Evolutionary conservation across 1,139 yeast genomes (phyloP).

Genomic region (Sugiyamaella xylanicola): DNA sequence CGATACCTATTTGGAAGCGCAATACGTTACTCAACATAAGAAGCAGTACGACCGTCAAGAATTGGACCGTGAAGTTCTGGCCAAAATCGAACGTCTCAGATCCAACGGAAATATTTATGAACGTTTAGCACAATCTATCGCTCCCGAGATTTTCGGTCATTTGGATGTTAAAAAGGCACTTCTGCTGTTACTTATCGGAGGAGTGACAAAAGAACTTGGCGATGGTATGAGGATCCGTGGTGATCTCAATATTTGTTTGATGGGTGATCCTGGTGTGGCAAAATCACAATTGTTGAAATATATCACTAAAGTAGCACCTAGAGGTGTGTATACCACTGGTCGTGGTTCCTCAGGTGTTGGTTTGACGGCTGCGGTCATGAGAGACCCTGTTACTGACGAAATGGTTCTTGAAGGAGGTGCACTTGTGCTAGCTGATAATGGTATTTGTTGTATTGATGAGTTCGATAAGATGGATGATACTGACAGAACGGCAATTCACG

Average conservation of each 20-base stretch:
- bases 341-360: slow-evolving; percentile 99
- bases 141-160: slow-evolving; percentile 97
- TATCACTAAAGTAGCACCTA: slow-evolving; percentile 89
- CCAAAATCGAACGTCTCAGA: slow-evolving; percentile 56
- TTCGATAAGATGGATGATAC: slow-evolving; percentile 98
- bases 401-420: slow-evolving; percentile 99
- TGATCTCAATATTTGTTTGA: slow-evolving; percentile 90
- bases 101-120: slow-evolving; percentile 72
- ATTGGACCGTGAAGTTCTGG: slow-evolving; percentile 58
- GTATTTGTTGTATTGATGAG: slow-evolving; percentile 98
- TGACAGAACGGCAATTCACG: slow-evolving; percentile 97
- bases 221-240: slow-evolving; percentile 98
- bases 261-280: slow-evolving; percentile 99
- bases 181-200: slow-evolving; percentile 83
- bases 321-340: slow-evolving; percentile 98
- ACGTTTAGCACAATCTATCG: slow-evolving; percentile 82
- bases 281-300: slow-evolving; percentile 94
- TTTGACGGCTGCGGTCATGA: slow-evolving; percentile 97
- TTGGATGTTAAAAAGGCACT: slow-evolving; percentile 91
- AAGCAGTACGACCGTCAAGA: slow-evolving; percentile 75
- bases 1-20: slow-evolving; percentile 91
- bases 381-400: slow-evolving; percentile 98
- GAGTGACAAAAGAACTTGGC: slow-evolving; percentile 91
- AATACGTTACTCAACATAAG: slow-evolving; percentile 81
- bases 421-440: slow-evolving; percentile 93